phyloP scores from a whole-genome alignment of 495 filamentous ascomycete genomes.

The Penicillium psychrofluorescens region DNA sequence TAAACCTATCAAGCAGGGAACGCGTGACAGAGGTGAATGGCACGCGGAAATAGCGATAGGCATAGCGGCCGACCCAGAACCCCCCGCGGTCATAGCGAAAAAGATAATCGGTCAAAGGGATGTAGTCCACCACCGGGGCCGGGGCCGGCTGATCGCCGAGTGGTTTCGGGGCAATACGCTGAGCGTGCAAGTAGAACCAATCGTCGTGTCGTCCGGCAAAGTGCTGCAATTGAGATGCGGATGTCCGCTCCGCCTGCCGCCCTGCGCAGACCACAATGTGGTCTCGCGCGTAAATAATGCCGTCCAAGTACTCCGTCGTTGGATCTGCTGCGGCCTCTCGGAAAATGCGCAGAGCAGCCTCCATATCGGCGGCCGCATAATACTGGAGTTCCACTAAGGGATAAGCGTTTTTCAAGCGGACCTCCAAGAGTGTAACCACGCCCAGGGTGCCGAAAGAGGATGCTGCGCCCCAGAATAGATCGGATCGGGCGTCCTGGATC shows the following conservation, averaged over 20 bases:
- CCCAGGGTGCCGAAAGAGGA: slow-evolving; percentile 47
- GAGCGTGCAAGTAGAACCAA: slow-evolving; percentile 54
- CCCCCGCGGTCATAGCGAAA: slow-evolving; percentile 59
- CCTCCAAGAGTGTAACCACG: slow-evolving; percentile 44
- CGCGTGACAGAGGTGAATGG: slow-evolving; percentile 50
- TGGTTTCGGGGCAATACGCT: slow-evolving; percentile 7
- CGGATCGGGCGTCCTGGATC: slow-evolving; percentile 26
- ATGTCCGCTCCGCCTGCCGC: slow-evolving; percentile 25
- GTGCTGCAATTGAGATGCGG: slow-evolving; percentile 11
- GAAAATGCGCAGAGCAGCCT: slow-evolving; percentile 32
- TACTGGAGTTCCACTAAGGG: slow-evolving; percentile 46
- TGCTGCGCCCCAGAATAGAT: slow-evolving; percentile 48
- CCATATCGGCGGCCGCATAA: slow-evolving; percentile 28
- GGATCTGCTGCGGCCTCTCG: slow-evolving; percentile 21
- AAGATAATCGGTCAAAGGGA: slow-evolving; percentile 52
- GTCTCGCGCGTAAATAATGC: slow-evolving; percentile 38
- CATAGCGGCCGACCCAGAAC: slow-evolving; percentile 47
- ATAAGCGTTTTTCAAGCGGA: slow-evolving; percentile 40
- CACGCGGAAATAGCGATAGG: slow-evolving; percentile 47
- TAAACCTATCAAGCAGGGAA: slow-evolving; percentile 43
- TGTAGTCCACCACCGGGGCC: slow-evolving; percentile 23
- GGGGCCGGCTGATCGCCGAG: background rate
- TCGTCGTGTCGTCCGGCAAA: slow-evolving; percentile 46
- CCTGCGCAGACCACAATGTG: slow-evolving; percentile 44
- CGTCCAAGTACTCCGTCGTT: slow-evolving; percentile 48